These are phyloP conservation scores for Fagopyrum esculentum DNA, from an alignment of 148 eudicot species.

Conservation along the genomic window DNA sequence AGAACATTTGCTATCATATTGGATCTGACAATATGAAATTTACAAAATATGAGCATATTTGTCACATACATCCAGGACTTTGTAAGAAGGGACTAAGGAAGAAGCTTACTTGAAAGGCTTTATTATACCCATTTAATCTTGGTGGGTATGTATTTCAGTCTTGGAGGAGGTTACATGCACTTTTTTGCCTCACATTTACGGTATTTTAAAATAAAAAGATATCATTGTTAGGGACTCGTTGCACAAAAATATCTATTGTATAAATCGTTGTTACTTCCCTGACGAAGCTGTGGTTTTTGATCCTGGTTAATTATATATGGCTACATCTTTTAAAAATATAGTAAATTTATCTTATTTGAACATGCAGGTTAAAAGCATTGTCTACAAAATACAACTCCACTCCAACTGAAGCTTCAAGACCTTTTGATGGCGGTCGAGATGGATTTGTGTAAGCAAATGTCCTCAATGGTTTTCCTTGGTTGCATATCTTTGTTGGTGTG, in stretches of 20 bases:
- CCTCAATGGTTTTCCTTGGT: conserved; percentile 11
- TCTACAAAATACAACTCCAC: conserved; percentile 66
- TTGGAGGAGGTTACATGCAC: neutral
- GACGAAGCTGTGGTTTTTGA: neutral
- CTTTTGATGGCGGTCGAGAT: conserved; percentile 83
- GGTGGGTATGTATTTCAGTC: neutral
- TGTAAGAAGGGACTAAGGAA: neutral
- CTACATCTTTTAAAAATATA: neutral
- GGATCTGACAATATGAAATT: neutral
- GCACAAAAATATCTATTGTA: neutral
- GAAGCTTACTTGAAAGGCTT: neutral
- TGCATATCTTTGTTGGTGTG: neutral
- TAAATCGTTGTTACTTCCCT: neutral
- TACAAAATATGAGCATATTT: neutral
- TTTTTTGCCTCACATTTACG: neutral
- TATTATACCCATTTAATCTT: neutral
- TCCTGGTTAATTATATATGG: neutral
- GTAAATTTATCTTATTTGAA: neutral
- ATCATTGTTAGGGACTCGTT: neutral
- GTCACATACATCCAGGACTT: neutral
- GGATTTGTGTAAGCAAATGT: conserved; percentile 83
- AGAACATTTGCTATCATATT: neutral
- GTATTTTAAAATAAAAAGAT: neutral
- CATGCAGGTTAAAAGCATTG: conserved; percentile 75
- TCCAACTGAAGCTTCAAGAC: conserved; percentile 84